A percentile compares a stretch with the other conserved stretches of the same genome.
phyloP scores from a whole-genome alignment of 2,329 filamentous ascomycete species.

The Penicillium nordicum region DNA sequence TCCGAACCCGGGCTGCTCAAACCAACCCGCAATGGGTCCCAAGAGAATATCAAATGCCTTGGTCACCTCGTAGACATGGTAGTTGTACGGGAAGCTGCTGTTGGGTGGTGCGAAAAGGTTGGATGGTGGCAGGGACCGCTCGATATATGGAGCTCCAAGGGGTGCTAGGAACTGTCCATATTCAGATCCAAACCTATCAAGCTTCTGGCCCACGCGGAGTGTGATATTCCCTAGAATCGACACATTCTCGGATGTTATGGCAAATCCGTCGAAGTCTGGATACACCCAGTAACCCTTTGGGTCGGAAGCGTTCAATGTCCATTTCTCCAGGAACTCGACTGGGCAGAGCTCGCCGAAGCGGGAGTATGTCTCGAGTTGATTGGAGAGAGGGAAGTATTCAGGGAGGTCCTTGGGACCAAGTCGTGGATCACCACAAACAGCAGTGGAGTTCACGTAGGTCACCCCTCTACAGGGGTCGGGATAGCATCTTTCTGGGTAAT shows the following conservation, averaged over 20 bases:
- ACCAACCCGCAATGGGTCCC: conserved; percentile 51
- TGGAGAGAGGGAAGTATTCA: conserved; percentile 14
- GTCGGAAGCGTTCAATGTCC: conserved; percentile 17
- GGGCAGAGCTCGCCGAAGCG: conserved; percentile 21
- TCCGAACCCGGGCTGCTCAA: conserved; percentile 51
- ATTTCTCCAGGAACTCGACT: conserved; percentile 17
- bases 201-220: conserved; percentile 40
- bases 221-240: conserved; percentile 45
- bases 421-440: conserved; percentile 19
- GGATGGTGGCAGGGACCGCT: conserved; percentile 48
- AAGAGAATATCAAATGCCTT: conserved; percentile 40
- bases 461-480: conserved; percentile 11
- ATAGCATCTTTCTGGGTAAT: conserved; percentile 11
- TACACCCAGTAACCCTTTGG: conserved; percentile 27
- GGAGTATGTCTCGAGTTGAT: conserved; percentile 19
- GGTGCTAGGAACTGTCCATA: conserved; percentile 45
- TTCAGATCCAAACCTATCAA: conserved; percentile 51
- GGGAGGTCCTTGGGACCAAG: conserved; percentile 20
- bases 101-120: conserved; percentile 41
- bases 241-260: conserved; percentile 31
- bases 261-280: conserved; percentile 45
- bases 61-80: conserved; percentile 48
- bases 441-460: conserved; percentile 7
- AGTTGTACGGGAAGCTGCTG: conserved; percentile 46
- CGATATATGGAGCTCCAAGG: conserved; percentile 47